Evolutionary conservation across 305 asterid species (phyloP), one percentile per base, ranked within the genome.

Genomic region (Ilex paraguariensis): DNA sequence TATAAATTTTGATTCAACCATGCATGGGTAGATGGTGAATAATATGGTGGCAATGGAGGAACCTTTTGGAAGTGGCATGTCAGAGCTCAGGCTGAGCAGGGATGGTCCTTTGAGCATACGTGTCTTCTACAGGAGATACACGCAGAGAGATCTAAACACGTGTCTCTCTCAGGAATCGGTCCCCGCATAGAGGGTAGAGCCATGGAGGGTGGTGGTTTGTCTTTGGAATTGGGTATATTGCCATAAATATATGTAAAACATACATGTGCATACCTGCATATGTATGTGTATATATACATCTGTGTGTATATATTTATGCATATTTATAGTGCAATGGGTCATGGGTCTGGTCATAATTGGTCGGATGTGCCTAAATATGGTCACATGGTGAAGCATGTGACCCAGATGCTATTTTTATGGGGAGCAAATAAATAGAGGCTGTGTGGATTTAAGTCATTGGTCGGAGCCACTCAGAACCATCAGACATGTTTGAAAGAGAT

Each of bases 161-260:
- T 71, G 60, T 51, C 48, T 2, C 30, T 62, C 62, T 59, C 0
- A 67, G 72, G 49, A 61, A 42, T 54, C 54, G 74, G 79, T 79
- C 81, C 82, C 85, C 60, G 74, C 84, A 64, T 79, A 58, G 72
- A 79, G 76, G 84, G 84, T 66, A 73, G 84, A 76, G 78, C 76
- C 80, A 39, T n/a, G 14, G 16, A 31, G 53, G 61, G 54, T 5
- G 67, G 44, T 12, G 72, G 54, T 69, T 61, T 71, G 66, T 55
- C 66, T 60, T 55, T 39, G 32, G 54, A 32, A 66, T 55, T 44
- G 46, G 2, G n/a, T 49, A 4, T 32, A 15, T 45, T 64, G 53
- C 60, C 9, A 44, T 21, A 14, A 2, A 52, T 51, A 8, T 2
- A 4, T n/a, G n/a, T 39, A 10, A 16, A 15, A 52, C 12, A 13